Percentiles rank a stretch among this genome's conserved stretches.
Evolutionary conservation across 1,284 basidiomycete species (phyloP).

Genomic region (Mycena citricolor): DNA sequence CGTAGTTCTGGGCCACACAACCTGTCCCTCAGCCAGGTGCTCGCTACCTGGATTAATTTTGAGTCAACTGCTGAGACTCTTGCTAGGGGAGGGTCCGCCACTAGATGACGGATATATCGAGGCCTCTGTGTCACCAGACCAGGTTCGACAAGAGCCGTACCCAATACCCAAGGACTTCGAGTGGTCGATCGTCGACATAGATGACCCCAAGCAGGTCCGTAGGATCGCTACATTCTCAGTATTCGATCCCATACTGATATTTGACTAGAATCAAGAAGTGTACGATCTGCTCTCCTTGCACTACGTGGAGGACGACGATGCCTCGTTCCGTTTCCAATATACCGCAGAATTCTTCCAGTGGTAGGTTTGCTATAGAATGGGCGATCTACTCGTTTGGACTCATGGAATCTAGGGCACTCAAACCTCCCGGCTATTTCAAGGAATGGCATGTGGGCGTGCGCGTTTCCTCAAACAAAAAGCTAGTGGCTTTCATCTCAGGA

Average conservation of each 20-base stretch:
- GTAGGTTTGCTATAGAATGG: conserved; percentile 42
- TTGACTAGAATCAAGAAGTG: conserved; percentile 79
- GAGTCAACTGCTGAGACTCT: not conserved
- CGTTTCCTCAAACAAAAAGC: conserved; percentile 85
- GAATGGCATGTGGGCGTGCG: conserved; percentile 98
- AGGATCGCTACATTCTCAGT: not conserved
- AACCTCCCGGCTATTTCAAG: conserved; percentile 88
- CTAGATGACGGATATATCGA: conserved; percentile 89
- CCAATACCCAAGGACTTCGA: conserved; percentile 91
- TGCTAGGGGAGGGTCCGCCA: conserved; percentile 62
- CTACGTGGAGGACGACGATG: conserved; percentile 97
- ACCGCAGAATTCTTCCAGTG: conserved; percentile 93
- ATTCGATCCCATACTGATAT: conserved; percentile 5
- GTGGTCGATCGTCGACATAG: conserved; percentile 86
- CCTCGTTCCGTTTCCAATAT: conserved; percentile 95
- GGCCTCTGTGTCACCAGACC: conserved; percentile 69
- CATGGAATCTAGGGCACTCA: conserved; percentile 76
- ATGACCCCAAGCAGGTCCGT: conserved; percentile 68
- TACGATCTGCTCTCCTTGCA: conserved; percentile 91
- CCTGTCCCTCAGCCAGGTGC: conserved; percentile 87
- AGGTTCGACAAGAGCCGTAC: conserved; percentile 87
- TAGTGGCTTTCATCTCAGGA: conserved; percentile 99
- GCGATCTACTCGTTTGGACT: conserved; percentile 6
- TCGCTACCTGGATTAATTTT: conserved; percentile 5
- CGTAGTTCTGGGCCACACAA: conserved; percentile 93